Conservation (phyloP, 352 stramenopile genomes). For the Thalassiosira livingstoniorum region DNA sequence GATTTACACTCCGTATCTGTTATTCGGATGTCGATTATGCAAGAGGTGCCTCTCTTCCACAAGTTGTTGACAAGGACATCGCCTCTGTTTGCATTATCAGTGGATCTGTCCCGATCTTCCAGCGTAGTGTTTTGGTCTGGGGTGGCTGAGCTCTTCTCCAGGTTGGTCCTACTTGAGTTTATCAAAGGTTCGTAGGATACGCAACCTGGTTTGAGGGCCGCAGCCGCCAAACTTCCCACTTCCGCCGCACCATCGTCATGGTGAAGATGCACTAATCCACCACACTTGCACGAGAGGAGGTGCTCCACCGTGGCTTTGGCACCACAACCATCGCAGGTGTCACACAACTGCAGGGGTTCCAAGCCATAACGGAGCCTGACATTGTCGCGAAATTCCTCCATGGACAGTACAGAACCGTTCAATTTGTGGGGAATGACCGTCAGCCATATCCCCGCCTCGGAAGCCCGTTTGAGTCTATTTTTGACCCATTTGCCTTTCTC, state of each 20-base stretch:
- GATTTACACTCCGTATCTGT: background rate
- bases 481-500: background rate
- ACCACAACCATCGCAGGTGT: slow-evolving; percentile 49
- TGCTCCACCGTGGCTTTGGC: slow-evolving; percentile 52
- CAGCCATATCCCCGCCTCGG: slow-evolving; percentile 16
- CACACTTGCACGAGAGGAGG: slow-evolving; percentile 43
- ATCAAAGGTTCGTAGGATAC: slow-evolving; percentile 37
- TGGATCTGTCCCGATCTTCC: too few relatives aligned
- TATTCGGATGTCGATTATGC: background rate
- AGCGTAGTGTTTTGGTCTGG: too few relatives aligned
- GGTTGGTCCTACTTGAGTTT: too few relatives aligned
- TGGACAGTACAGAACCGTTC: slow-evolving; percentile 44
- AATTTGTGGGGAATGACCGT: slow-evolving; percentile 6
- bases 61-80: too few relatives aligned
- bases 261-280: slow-evolving; percentile 43
- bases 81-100: too few relatives aligned
- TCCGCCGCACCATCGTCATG: slow-evolving; percentile 52
- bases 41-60: too few relatives aligned
- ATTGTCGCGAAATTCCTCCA: slow-evolving; percentile 49
- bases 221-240: slow-evolving; percentile 22
- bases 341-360: slow-evolving; percentile 19
- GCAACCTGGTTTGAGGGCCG: background rate
- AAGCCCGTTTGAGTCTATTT: too few relatives aligned
- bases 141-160: too few relatives aligned
- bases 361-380: slow-evolving; percentile 41